Evolutionary conservation across 176 grass and related monocot genomes (phyloP).

Genomic region (Hyparrhenia diplandra): DNA sequence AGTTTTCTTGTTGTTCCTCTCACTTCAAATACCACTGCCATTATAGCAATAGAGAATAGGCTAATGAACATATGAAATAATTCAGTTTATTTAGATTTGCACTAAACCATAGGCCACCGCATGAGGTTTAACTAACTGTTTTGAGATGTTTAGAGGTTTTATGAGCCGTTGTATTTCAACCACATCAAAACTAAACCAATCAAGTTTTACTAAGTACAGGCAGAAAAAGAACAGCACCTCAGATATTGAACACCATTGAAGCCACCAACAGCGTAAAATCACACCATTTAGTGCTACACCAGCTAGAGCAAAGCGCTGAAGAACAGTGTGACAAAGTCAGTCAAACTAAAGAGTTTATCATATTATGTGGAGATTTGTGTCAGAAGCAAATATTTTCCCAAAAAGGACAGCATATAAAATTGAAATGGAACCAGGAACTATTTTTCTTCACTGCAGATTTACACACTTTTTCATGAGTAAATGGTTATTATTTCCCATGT

Average conservation of each 20-base stretch:
- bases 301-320: too few species aligned
- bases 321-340: too few species aligned
- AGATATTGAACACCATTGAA: slow-evolving; percentile 34
- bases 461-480: too few species aligned
- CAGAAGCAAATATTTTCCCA: too few species aligned
- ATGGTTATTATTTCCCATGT: background rate
- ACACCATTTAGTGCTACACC: too few species aligned
- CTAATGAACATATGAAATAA: background rate
- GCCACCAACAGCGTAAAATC: too few species aligned
- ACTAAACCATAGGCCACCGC: background rate
- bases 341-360: too few species aligned
- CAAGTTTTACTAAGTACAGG: slow-evolving; percentile 18
- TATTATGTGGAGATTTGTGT: too few species aligned
- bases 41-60: background rate
- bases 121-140: too few species aligned
- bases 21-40: background rate
- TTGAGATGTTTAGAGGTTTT: background rate
- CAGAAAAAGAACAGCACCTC: slow-evolving; percentile 35
- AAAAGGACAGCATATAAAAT: too few species aligned
- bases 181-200: slow-evolving; percentile 5
- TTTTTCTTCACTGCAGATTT: too few species aligned
- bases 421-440: too few species aligned
- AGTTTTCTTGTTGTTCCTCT: background rate
- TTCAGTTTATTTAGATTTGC: background rate
- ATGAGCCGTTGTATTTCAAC: background rate